Conservation (phyloP, 306 rosid species). For the Nissolia schottii region DNA sequence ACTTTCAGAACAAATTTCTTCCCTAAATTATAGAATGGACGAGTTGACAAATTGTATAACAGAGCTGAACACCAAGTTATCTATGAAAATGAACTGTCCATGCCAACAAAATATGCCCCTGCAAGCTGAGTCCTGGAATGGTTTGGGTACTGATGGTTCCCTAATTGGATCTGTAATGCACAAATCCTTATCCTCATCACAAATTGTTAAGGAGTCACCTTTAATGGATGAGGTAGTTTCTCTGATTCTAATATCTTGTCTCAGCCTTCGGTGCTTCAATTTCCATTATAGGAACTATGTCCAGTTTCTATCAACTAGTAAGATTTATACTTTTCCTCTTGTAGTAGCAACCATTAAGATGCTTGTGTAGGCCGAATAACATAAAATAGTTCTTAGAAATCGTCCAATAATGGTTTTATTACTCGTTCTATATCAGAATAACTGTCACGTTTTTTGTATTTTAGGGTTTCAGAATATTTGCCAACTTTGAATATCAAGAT, state of each 20-base stretch:
- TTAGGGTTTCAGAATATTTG: no score
- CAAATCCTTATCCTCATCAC: conserved; percentile 68
- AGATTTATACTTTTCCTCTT: not conserved
- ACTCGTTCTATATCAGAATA: no score
- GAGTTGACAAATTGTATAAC: conserved; percentile 75
- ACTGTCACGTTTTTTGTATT: no score
- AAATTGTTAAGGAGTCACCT: conserved; percentile 62
- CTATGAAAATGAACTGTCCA: conserved; percentile 43
- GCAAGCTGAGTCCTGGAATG: conserved; percentile 82
- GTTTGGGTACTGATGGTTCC: no score
- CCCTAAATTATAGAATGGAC: conserved; percentile 90
- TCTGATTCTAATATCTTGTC: not conserved
- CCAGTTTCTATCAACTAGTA: not conserved
- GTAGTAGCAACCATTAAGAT: not conserved
- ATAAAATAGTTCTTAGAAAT: not conserved
- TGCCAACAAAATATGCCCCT: conserved; percentile 68
- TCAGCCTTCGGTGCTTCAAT: not conserved
- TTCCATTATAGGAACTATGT: not conserved
- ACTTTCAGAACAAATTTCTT: conserved; percentile 84
- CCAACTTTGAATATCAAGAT: no score
- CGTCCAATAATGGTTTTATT: not conserved
- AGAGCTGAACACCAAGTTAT: conserved; percentile 74
- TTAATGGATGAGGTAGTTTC: conserved; percentile 71
- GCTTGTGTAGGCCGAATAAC: not conserved
- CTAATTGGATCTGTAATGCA: no score